phyloP scores from a whole-genome alignment of 2,329 filamentous ascomycete genomes.

The Nannizzia gypsea region DNA sequence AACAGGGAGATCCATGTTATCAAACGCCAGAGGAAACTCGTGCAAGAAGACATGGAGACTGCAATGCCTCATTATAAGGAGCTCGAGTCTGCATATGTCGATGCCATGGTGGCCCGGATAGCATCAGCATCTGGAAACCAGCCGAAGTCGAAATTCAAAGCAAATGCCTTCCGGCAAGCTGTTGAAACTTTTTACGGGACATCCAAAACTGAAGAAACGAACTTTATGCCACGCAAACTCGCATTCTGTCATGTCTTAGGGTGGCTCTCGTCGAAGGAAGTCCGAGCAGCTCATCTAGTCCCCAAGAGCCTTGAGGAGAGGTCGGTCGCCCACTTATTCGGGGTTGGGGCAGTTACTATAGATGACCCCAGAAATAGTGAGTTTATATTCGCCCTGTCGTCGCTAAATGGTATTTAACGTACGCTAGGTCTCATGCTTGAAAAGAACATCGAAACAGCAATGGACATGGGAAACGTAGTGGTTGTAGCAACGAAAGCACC shows the following conservation, averaged over 20 bases:
- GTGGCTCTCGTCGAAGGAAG: slow-evolving; percentile 2
- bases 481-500: slow-evolving; percentile 13
- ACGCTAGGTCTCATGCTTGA: slow-evolving; percentile 10
- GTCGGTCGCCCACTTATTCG: slow-evolving; percentile 16
- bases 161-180: not conserved
- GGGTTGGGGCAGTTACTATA: slow-evolving; percentile 10
- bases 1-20: not conserved
- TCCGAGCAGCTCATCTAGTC: slow-evolving; percentile 16
- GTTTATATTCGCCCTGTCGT: not conserved
- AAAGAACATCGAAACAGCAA: slow-evolving; percentile 6
- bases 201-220: not conserved
- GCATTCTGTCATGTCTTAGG: slow-evolving; percentile 11
- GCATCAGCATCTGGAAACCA: slow-evolving; percentile 6
- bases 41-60: slow-evolving; percentile 7
- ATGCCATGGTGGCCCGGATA: not conserved
- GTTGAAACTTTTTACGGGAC: slow-evolving; percentile 5
- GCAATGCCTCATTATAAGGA: not conserved
- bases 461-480: slow-evolving; percentile 14
- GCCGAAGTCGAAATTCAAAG: slow-evolving; percentile 5
- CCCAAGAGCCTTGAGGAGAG: slow-evolving; percentile 12
- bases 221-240: not conserved
- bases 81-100: slow-evolving; percentile 6
- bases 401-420: not conserved
- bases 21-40: slow-evolving; percentile 1
- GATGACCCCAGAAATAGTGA: slow-evolving; percentile 15